Base-by-base conservation (phyloP, 768 basidiomycete genomes). In the Myochromella boudieri region DNA sequence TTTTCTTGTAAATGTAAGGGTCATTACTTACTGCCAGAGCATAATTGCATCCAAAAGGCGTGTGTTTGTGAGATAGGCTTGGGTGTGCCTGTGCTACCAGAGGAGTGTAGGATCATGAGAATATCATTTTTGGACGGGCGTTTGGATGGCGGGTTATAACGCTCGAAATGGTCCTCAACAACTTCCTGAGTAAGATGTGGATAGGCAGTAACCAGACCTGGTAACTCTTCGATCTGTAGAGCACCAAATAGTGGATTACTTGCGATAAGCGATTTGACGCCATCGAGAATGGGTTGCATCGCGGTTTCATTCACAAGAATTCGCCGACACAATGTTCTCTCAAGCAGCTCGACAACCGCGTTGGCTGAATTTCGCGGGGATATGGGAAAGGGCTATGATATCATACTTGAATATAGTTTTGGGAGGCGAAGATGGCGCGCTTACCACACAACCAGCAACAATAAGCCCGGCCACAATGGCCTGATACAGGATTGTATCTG, bases 401-500 rank as follows among this genome's bases (percentile, higher is more conserved):
- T 28, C 36, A 21, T 11, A 49, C 9, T 10, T 10, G 18, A 10
- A 37, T 4, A 20, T 36, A 27, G 17, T 18, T 18, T 17, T 24
- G 3, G 21, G 17, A 14, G 8, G n/a, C 12, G 26, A 17, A 11
- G 18, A 37, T 4, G 18, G n/a, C n/a, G n/a, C n/a, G 57, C 67
- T 36, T 42, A 70, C 69, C 39, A 70, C 53, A 21, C 65, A 55
- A 6, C 70, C 72, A 2, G 70, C 68, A 24, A 59, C 59, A 24
- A 68, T 62, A 21, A 69, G 49, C 0, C 76, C 77, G 7, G 70
- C 48, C 5, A 67, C 54, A 5, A 75, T 47, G 0, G 75, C 63
- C 5, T 76, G 72, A 43, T 76, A 77, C 20, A 74, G 58, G 3
- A 78, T 46, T 7, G 56, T 48, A 33, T 67, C 60, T 0, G 68